Evolutionary conservation across 2,329 filamentous ascomycete genomes (phyloP).

Genomic region (Cladosporium sp.): DNA sequence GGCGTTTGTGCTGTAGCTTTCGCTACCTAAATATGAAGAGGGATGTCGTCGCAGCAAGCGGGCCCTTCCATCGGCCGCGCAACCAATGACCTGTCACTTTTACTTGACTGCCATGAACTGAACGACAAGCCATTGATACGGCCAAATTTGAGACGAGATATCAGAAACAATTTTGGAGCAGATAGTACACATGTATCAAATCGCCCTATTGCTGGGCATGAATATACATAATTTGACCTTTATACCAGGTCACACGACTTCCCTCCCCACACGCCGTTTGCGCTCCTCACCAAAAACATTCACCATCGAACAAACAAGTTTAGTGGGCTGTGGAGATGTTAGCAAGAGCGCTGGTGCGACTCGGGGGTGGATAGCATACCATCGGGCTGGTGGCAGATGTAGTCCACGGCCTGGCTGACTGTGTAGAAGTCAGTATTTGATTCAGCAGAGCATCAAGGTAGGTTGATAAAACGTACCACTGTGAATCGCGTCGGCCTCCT

Average conservation of each 20-base stretch:
- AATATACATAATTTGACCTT: constrained; percentile 25
- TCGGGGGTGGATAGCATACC: constrained; percentile 50
- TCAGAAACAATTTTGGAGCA: constrained; percentile 1
- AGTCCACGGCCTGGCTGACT: constrained; percentile 93
- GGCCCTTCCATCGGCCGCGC: not conserved
- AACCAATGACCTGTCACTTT: too few species aligned
- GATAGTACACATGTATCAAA: constrained; percentile 28
- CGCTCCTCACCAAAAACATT: constrained; percentile 8
- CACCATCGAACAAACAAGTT: constrained; percentile 1
- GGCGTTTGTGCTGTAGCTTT: not conserved
- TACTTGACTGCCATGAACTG: too few species aligned
- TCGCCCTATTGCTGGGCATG: constrained; percentile 18
- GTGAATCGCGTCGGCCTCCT: constrained; percentile 90
- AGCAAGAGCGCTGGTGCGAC: constrained; percentile 10
- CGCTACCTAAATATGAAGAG: not conserved
- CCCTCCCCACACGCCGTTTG: constrained; percentile 12
- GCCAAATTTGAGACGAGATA: not conserved
- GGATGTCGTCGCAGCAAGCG: not conserved
- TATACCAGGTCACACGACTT: constrained; percentile 14
- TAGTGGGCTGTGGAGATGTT: constrained; percentile 26
- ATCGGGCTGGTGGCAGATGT: constrained; percentile 89
- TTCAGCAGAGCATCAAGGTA: too few species aligned
- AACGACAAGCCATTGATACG: too few species aligned
- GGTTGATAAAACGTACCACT: constrained; percentile 59
- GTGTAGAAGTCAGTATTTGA: constrained; percentile 12